Evolutionary conservation across 1,139 yeast species (phyloP).

Genomic region (Taphrina populina): DNA sequence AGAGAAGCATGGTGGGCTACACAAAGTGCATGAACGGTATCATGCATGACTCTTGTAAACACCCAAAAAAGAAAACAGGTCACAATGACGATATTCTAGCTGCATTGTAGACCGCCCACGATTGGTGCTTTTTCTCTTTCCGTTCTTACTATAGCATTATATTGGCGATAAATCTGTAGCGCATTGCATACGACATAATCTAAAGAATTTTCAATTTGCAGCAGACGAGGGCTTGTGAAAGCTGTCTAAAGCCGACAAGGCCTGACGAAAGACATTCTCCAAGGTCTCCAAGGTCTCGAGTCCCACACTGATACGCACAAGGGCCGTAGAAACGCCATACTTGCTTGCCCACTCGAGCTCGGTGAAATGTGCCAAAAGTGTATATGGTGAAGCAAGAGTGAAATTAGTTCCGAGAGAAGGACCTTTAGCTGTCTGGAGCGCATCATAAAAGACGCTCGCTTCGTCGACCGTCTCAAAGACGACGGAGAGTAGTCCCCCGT

Average conservation of each 20-base stretch:
- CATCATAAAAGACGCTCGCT: constrained; percentile 74
- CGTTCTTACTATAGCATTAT: too few species aligned
- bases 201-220: too few species aligned
- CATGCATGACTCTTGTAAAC: too few species aligned
- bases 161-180: too few species aligned
- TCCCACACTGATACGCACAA: constrained; percentile 85
- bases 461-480: constrained; percentile 65
- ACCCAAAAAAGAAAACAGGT: too few species aligned
- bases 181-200: too few species aligned
- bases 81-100: too few species aligned
- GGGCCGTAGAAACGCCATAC: constrained; percentile 80
- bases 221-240: too few species aligned
- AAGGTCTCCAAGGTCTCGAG: constrained; percentile 42
- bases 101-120: too few species aligned
- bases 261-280: constrained; percentile 14
- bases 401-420: constrained; percentile 94
- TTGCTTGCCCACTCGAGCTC: constrained; percentile 79
- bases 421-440: constrained; percentile 76
- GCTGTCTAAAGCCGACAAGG: constrained; percentile 20
- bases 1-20: constrained; percentile 52
- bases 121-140: too few species aligned
- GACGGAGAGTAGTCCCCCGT: constrained; percentile 85
- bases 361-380: constrained; percentile 80
- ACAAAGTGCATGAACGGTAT: neutral
- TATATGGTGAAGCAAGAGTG: constrained; percentile 87